These are phyloP conservation scores for Excoecaria cochinchinensis DNA, from an alignment of 345 rosid species.

Conservation along the genomic window DNA sequence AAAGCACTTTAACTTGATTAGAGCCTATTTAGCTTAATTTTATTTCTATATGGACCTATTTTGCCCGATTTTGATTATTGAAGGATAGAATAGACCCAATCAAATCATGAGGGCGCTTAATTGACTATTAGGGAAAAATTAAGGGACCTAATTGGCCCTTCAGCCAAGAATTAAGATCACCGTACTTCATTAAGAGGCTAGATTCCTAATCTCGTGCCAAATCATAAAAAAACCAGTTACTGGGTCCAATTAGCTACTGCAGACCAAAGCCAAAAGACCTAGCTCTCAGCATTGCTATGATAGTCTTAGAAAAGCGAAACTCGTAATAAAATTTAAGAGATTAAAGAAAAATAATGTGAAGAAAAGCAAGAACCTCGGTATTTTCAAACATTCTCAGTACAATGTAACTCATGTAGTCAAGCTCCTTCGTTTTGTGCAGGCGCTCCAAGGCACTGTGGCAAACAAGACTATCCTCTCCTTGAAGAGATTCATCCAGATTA, in stretches of 20 bases:
- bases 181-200: background rate
- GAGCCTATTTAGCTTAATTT: too few species aligned
- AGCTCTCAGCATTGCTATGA: background rate
- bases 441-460: constrained; percentile 75
- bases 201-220: background rate
- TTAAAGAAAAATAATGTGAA: background rate
- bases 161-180: too few species aligned
- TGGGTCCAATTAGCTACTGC: background rate
- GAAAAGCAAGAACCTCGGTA: constrained; percentile 52
- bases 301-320: background rate
- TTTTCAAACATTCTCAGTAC: constrained; percentile 94
- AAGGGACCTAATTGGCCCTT: too few species aligned
- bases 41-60: too few species aligned
- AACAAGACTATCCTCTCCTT: constrained; percentile 88
- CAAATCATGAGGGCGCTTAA: too few species aligned
- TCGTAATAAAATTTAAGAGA: background rate
- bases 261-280: background rate
- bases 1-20: too few species aligned
- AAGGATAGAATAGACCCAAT: too few species aligned
- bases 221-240: background rate
- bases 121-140: too few species aligned
- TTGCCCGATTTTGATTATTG: too few species aligned
- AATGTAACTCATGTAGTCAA: constrained; percentile 98
- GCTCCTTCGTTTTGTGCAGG: constrained; percentile 81
- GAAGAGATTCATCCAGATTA: constrained; percentile 95